Base-by-base conservation (phyloP, 495 filamentous ascomycete species). In the Thozetella sp. region DNA sequence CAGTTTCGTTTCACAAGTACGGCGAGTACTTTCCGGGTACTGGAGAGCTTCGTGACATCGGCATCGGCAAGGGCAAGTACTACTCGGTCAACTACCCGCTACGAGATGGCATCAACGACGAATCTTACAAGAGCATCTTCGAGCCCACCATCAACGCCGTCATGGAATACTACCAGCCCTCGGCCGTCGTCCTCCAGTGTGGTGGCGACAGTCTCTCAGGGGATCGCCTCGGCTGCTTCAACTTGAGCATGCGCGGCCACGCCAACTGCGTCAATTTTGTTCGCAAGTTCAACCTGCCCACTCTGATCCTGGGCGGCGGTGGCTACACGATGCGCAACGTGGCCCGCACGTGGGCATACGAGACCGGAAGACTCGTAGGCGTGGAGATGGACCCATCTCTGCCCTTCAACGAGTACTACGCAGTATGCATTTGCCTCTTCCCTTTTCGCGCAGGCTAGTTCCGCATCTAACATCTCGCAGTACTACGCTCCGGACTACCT, bases 321-420 rank as follows among this genome's bases (percentile, higher is more conserved):
- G 95, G 95, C 22, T 99, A 99, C 72, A 99, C 96, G 9, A 99
- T 99, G 95, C 87, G 95, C 25, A 99, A 99, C 61, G 95, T 99
- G 25, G 91, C 94, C 22, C 88, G 96, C 57, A 97, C 95, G 3
- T 99, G 95, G 95, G 93, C 95, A 3, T 98, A 87, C 69, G 95
- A 99, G 72, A 98, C 95, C 4, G 96, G 96, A 59, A 82, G 91
- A 26, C 85, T 98, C 20, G 92, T 98, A 17, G 91, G 90, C 27
- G 84, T 92, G 24, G 82, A 88, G 53, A 88, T 99, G 77, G 82
- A 83, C 15, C 82, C 89, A 1, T 87, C 91, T 1, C 80, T 99
- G n/a, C 95, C 95, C 0, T 99, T 90, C 71, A 98, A 97, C 57
- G 95, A 99, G 67, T 99, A 98, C 71, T 99, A 99, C 72, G 93